Evolutionary conservation across 371 early-diverging fungal species (phyloP).

Genomic region (Mortierella sp.): DNA sequence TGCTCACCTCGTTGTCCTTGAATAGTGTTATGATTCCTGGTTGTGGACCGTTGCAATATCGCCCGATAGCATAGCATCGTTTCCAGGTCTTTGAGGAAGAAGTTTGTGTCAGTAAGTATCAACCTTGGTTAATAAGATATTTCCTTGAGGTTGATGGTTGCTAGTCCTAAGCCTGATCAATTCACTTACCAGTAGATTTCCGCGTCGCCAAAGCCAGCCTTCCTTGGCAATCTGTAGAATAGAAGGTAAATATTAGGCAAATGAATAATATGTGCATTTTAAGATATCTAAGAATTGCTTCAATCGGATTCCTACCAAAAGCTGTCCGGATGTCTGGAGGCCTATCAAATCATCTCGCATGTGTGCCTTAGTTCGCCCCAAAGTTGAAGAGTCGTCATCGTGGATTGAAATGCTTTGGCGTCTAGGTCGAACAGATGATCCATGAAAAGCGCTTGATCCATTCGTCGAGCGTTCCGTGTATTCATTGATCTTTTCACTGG

Average conservation of each 20-base stretch:
- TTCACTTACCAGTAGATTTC: conserved; percentile 38
- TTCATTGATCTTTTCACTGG: too few species aligned
- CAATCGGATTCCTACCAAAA: conserved; percentile 13
- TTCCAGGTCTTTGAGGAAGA: conserved; percentile 39
- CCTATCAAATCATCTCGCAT: neutral
- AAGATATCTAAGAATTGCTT: neutral
- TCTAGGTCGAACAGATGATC: too few species aligned
- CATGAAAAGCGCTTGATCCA: too few species aligned
- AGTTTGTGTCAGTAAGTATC: neutral
- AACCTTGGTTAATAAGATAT: too few species aligned
- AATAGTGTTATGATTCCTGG: conserved; percentile 45
- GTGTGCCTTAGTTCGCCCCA: neutral
- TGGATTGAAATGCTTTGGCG: too few species aligned
- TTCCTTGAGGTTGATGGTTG: neutral
- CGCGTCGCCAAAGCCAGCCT: conserved; percentile 51
- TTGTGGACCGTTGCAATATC: conserved; percentile 37
- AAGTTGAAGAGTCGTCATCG: conserved; percentile 20
- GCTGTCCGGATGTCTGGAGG: neutral
- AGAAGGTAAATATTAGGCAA: neutral
- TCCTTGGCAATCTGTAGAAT: conserved; percentile 37
- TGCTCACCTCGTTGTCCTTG: conserved; percentile 48
- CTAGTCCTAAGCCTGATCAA: neutral
- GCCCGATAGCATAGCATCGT: conserved; percentile 45
- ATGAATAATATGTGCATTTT: neutral
- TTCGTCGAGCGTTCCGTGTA: too few species aligned